These are phyloP conservation scores for Diplodia seriata DNA, from an alignment of 2,329 filamentous ascomycete genomes.

Conservation along the genomic window DNA sequence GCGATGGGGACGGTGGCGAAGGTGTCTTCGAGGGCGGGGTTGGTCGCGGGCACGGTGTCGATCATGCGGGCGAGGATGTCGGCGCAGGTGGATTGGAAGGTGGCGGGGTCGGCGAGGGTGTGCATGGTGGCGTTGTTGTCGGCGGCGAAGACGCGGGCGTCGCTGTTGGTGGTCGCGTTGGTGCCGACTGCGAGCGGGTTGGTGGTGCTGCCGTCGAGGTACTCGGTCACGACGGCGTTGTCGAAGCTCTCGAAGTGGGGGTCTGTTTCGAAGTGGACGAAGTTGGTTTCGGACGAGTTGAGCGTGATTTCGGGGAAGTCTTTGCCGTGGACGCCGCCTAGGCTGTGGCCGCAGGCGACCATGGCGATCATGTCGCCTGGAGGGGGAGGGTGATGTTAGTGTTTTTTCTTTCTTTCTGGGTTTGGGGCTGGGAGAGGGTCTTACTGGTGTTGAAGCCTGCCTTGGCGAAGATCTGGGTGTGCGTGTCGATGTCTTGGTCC, in stretches of 20 bases:
- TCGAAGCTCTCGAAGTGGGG: constrained; percentile 13
- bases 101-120: constrained; percentile 14
- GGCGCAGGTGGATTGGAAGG: constrained; percentile 9
- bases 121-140: constrained; percentile 27
- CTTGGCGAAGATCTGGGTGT: constrained; percentile 19
- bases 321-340: constrained; percentile 21
- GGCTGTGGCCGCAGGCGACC: constrained; percentile 30
- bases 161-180: constrained; percentile 17
- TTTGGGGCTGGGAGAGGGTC: not conserved
- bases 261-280: constrained; percentile 22
- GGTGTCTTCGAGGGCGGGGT: not conserved
- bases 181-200: constrained; percentile 7
- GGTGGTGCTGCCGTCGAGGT: constrained; percentile 4
- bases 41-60: constrained; percentile 13
- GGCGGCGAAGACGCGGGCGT: constrained; percentile 31
- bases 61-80: constrained; percentile 29
- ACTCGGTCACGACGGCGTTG: constrained; percentile 30
- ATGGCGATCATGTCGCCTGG: constrained; percentile 29
- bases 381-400: not conserved
- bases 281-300: constrained; percentile 19
- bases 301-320: constrained; percentile 29
- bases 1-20: not conserved
- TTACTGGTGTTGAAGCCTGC: constrained; percentile 29
- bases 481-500: constrained; percentile 25
- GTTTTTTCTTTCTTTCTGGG: not conserved